A percentile compares a stretch with the other conserved stretches of the same genome.
phyloP scores from a whole-genome alignment of 2,329 filamentous ascomycete species.

The Fusarium stilboides region DNA sequence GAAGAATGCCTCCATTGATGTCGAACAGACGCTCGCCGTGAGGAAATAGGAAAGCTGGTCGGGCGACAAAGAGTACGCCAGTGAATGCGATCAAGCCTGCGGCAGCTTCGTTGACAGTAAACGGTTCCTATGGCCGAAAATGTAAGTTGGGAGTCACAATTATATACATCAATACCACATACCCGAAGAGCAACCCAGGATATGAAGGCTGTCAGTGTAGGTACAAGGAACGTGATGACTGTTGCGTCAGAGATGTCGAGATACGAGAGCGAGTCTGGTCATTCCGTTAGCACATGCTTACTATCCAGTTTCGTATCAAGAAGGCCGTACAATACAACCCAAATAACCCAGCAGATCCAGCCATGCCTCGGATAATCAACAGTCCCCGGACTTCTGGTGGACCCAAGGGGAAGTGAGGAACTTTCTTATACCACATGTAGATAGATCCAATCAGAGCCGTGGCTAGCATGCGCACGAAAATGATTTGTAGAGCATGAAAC shows the following conservation, averaged over 20 bases:
- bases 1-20: conserved; percentile 45
- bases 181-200: conserved; percentile 68
- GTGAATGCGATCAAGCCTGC: conserved; percentile 78
- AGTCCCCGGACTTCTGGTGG: conserved; percentile 73
- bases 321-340: conserved; percentile 62
- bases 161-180: too few species aligned
- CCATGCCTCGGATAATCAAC: conserved; percentile 74
- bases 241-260: conserved; percentile 84
- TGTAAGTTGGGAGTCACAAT: too few species aligned
- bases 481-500: conserved; percentile 60
- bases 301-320: rapidly evolving
- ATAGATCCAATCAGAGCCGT: conserved; percentile 56
- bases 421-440: conserved; percentile 59
- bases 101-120: conserved; percentile 78
- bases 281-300: not conserved
- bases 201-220: conserved; percentile 77
- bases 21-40: conserved; percentile 7
- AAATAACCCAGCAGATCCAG: conserved; percentile 77
- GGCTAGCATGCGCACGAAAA: conserved; percentile 60
- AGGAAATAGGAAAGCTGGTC: conserved; percentile 73
- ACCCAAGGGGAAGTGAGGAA: conserved; percentile 77
- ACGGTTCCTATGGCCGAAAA: too few species aligned
- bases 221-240: conserved; percentile 84
- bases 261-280: conserved; percentile 68
- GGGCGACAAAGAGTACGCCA: conserved; percentile 83